Evolutionary conservation across 2,329 filamentous ascomycete genomes (phyloP), one percentile per base, ranked within the genome.

Genomic region (Colletotrichum chrysophilum): DNA sequence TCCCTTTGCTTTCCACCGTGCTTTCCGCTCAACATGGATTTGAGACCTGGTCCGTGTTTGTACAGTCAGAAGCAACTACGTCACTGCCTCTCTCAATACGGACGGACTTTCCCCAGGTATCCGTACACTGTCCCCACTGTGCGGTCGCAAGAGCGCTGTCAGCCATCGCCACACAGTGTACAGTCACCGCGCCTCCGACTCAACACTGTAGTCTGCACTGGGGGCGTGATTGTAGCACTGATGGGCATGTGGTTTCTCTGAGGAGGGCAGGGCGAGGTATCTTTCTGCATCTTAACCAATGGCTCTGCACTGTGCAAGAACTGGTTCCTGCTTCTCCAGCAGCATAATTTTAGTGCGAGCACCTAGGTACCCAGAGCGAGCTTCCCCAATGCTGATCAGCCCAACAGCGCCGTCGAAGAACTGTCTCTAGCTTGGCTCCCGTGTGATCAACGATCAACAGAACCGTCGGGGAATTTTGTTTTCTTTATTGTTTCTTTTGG

Each of bases 371-470:
- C 30, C 18, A 28, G 24, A 36, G 21, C 21, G 9, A 60, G 14
- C 16, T 38, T 32, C 36, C 64, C 70, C 21, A 61, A 24, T 56
- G 34, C 70, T 68, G 38, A 36, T 60, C 38, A 70, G 56, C 58
- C 58, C 66, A 74, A 69, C 71, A 56, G 67, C 60, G 61, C 72
- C 67, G 67, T 75, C 72, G 72, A 72, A 72, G 69, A 64, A 71
- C 62, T 56, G 62, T 64, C 55, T 65, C 18, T n/a, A 61, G 67
- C 38, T 71, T 66, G 61, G 69, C 68, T 75, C 64, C 73, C 62
- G 69, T 66, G 72, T 67, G 64, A 76, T 69, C 73, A 73, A 52
- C 64, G 58, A 76, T 76, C 55, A 71, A 66, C 72, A 75, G 52
- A 71, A 71, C 36, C 28, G 24, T 56, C 55, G 69, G 69, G 69